Percentiles rank a stretch among this genome's conserved stretches.
These are phyloP conservation scores for Adansonia grandidieri DNA, from an alignment of 441 rosid genomes.

Conservation along the genomic window DNA sequence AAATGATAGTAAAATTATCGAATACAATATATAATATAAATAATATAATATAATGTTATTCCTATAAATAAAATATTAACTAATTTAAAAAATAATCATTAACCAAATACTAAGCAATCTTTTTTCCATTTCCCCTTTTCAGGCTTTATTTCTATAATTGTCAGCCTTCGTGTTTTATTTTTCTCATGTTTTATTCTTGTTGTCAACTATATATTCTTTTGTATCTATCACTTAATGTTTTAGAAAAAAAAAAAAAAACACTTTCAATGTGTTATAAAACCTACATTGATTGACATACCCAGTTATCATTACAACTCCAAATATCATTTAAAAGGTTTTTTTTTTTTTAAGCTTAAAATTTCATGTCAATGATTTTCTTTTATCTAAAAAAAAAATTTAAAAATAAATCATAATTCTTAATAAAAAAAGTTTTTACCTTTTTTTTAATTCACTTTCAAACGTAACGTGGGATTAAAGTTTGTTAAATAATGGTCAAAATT, in stretches of 20 bases:
- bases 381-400: background rate
- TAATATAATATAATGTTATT: too few species aligned
- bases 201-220: background rate
- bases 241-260: background rate
- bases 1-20: too few species aligned
- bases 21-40: too few species aligned
- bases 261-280: background rate
- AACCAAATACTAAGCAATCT: too few species aligned
- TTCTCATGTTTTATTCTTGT: background rate
- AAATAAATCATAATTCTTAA: too few species aligned
- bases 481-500: background rate
- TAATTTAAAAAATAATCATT: too few species aligned
- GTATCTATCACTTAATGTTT: background rate
- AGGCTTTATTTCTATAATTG: background rate
- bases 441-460: too few species aligned
- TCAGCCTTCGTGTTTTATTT: background rate
- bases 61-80: too few species aligned
- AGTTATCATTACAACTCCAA: background rate
- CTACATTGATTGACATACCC: background rate
- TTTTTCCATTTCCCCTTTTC: background rate
- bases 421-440: too few species aligned
- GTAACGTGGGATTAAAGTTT: too few species aligned
- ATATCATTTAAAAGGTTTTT: background rate
- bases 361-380: background rate
- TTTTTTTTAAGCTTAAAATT: background rate